Base-by-base conservation (phyloP, 1,284 basidiomycete genomes). In the Athelia sp. region DNA sequence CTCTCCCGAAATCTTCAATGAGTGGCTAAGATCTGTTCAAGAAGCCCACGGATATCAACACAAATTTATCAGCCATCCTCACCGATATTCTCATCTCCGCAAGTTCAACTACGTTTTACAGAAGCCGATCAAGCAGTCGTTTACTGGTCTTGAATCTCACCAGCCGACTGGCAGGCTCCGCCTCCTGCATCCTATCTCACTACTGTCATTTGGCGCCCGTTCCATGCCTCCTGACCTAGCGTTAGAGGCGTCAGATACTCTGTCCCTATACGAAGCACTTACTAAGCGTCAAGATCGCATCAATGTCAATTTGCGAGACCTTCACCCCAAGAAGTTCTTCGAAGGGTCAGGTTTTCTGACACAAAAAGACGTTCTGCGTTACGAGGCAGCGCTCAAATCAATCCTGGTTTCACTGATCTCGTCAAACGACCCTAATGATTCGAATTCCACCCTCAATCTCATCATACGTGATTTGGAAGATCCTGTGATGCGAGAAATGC, bases 11-110 rank as follows among this genome's bases (percentile, higher is more conserved):
- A 66, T 66, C 15, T 87, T 87, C 66, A 86, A 82, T 52, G 54
- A 64, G 2, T 87, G 85, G 84, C 72, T 87, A 2, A 64, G 67
- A 50, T 74, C 76, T 2, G 78, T 87, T 17, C 84, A 87, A 60
- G 57, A 62, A 47, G 71, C 76, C 0, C 80, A 83, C 50, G 75
- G 76, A 0, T 80, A 75, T 60, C 62, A 75, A 23, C 79, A 87
- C 59, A 70, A 66, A 2, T 78, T 82, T 58, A 73, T 88, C 26
- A 63, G 79, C 49, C 80, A 86, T 60, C 77, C 74, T 1, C 76
- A 85, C 59, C 78, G 84, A 3, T 88, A 86, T 59, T 86, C 84
- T 1, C 84, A 86, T 56, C 70, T 88, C 1, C 76, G 85, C 45
- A 88, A 87, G 60, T 83, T 75, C 58, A 72, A 69, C 46, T 88